Evolutionary conservation across 1,139 yeast species (phyloP), one percentile per base, ranked within the genome.

Genomic region (Pichia sp.): DNA sequence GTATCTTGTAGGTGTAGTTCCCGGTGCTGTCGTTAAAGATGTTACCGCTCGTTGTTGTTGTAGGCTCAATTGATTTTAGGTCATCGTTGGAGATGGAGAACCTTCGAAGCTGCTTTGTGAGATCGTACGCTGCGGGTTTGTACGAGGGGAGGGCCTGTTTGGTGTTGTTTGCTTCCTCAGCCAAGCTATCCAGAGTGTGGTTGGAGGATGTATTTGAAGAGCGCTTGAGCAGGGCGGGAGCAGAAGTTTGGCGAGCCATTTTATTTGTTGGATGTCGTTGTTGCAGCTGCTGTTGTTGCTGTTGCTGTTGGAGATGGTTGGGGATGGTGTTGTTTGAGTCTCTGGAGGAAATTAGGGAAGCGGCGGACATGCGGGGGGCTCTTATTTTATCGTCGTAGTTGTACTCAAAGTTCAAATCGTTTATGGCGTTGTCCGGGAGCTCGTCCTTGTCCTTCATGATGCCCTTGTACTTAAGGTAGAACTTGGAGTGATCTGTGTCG

Each of bases 321-420:
- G 16, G 11, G 4, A 11, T 3, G 10, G 19, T 49, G 53, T 45
- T 36, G 11, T 19, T 51, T 8, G 36, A 45, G 19, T 48, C 41
- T 19, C 34, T 48, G 29, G 34, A 26, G 26, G 57, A 59, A 53
- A 51, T 42, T 5, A 66, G 53, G 38, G 63, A 62, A 10, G 60
- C 64, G 3, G 63, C 48, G 1, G 70, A 65, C 67, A 68, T 64
- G 47, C 70, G 52, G 11, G 72, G 71, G 38, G 69, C 70, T 44
- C 71, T 58, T 40, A 68, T 68, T 48, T 67, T 64, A 42, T 66
- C 70, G 54, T 67, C 69, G 49, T 66, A 68, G 53, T 67, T 61
- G 50, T 60, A 64, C 43, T 65, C 69, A 54, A 61, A 62, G 8
- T 60, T 58, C 34, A 64, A 58, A 44, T 64, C 60, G 48, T 62